These are phyloP conservation scores for Yamadazyma sp. DNA, from an alignment of 805 yeast genomes.

Conservation along the genomic window DNA sequence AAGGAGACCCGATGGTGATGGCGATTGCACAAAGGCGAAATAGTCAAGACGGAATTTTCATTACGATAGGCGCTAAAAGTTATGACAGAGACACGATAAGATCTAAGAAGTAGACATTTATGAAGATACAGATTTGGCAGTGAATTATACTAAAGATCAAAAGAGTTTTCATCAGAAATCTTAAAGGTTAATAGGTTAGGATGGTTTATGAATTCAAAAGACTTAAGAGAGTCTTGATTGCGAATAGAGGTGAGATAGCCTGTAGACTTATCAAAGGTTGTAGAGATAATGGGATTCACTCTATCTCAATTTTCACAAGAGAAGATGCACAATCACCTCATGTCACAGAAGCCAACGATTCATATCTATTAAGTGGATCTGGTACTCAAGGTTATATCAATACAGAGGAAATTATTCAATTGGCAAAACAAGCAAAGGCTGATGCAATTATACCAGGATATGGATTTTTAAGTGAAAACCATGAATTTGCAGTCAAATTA, in stretches of 20 bases:
- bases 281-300: slow-evolving; percentile 66
- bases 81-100: too few relatives aligned
- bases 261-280: slow-evolving; percentile 89
- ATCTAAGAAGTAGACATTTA: too few relatives aligned
- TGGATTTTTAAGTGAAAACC: slow-evolving; percentile 92
- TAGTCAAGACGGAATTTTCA: too few relatives aligned
- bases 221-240: slow-evolving; percentile 34
- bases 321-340: slow-evolving; percentile 86
- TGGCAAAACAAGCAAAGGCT: slow-evolving; percentile 77
- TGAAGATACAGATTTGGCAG: too few relatives aligned
- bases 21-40: too few relatives aligned
- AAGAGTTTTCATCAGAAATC: too few relatives aligned
- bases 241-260: slow-evolving; percentile 96
- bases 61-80: too few relatives aligned
- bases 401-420: slow-evolving; percentile 76
- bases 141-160: too few relatives aligned
- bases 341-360: slow-evolving; percentile 74
- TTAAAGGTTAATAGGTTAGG: too few relatives aligned
- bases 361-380: slow-evolving; percentile 75
- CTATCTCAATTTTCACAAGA: slow-evolving; percentile 87
- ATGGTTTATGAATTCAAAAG: neutral
- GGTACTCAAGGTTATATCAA: slow-evolving; percentile 89
- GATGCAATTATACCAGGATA: slow-evolving; percentile 96
- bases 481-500: slow-evolving; percentile 88
- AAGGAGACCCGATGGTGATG: too few relatives aligned